phyloP scores from a whole-genome alignment of 495 filamentous ascomycete species.

The Acidiella bohemica region DNA sequence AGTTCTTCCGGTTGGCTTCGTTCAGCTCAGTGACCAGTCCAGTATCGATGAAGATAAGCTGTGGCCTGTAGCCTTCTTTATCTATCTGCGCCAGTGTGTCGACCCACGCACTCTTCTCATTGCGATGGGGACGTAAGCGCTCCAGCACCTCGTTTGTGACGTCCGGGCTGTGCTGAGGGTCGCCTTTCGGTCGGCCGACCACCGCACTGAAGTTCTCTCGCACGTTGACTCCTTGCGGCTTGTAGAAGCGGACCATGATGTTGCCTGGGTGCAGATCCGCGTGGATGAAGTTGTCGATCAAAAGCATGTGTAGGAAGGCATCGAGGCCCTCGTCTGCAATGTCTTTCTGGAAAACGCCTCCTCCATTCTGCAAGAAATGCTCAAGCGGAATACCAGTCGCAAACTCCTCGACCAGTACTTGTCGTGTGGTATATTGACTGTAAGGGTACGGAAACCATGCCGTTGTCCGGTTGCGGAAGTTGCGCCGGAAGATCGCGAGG shows the following conservation, averaged over 20 bases:
- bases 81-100: constrained; percentile 66
- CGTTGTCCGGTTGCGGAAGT: constrained; percentile 79
- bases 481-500: constrained; percentile 71
- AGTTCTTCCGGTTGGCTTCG: constrained; percentile 71
- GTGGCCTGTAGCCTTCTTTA: constrained; percentile 78
- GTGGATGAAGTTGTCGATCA: constrained; percentile 97
- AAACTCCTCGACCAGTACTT: constrained; percentile 92
- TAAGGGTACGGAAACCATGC: constrained; percentile 96
- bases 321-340: constrained; percentile 94
- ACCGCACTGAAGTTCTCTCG: constrained; percentile 33
- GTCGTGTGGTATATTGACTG: constrained; percentile 73
- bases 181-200: constrained; percentile 22
- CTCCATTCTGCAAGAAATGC: constrained; percentile 79
- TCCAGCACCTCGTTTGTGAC: constrained; percentile 77
- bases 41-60: constrained; percentile 95
- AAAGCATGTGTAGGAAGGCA: constrained; percentile 93
- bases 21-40: constrained; percentile 93
- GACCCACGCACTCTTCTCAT: constrained; percentile 53
- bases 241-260: constrained; percentile 99
- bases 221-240: constrained; percentile 53
- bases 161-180: constrained; percentile 38
- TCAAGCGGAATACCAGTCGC: constrained; percentile 85
- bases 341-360: constrained; percentile 82
- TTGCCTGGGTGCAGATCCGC: constrained; percentile 98
- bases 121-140: constrained; percentile 58